Evolutionary conservation across 1,284 basidiomycete species (phyloP).

Genomic region (Cryptococcus sp.): DNA sequence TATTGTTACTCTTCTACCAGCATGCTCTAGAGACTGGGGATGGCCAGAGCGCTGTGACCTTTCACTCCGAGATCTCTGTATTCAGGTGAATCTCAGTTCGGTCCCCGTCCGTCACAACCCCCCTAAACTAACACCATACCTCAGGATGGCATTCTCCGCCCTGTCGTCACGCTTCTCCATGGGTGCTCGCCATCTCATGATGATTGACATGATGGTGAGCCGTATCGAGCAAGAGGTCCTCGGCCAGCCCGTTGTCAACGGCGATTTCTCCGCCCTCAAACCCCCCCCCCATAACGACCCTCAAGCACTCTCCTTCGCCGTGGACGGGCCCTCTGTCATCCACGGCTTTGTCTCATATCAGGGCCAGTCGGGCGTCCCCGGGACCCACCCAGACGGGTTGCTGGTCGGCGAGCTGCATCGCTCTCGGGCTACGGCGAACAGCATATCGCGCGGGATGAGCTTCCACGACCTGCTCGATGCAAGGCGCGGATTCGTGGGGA

Average conservation of each 20-base stretch:
- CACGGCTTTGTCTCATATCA: neutral
- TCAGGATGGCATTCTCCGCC: slow-evolving; percentile 22
- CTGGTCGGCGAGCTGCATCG: neutral
- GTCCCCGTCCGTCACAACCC: neutral
- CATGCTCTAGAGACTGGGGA: slow-evolving; percentile 27
- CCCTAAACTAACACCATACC: neutral
- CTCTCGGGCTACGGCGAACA: neutral
- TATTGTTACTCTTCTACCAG: slow-evolving; percentile 36
- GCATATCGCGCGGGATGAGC: neutral
- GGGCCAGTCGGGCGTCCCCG: neutral
- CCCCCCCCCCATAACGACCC: neutral
- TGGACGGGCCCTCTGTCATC: neutral
- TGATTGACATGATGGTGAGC: slow-evolving; percentile 27
- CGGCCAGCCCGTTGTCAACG: slow-evolving; percentile 4
- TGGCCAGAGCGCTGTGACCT: slow-evolving; percentile 13
- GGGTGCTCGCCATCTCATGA: slow-evolving; percentile 25
- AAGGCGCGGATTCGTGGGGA: slow-evolving; percentile 6
- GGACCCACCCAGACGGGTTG: slow-evolving; percentile 10
- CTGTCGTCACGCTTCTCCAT: slow-evolving; percentile 25
- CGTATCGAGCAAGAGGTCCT: slow-evolving; percentile 20
- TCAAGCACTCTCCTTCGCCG: neutral
- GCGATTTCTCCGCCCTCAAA: neutral
- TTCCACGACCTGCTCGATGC: slow-evolving; percentile 3
- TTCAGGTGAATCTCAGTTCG: slow-evolving; percentile 28
- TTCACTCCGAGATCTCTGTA: slow-evolving; percentile 36